Evolutionary conservation across 805 yeast species (phyloP).

Genomic region (Blastobotrys terrestris): DNA sequence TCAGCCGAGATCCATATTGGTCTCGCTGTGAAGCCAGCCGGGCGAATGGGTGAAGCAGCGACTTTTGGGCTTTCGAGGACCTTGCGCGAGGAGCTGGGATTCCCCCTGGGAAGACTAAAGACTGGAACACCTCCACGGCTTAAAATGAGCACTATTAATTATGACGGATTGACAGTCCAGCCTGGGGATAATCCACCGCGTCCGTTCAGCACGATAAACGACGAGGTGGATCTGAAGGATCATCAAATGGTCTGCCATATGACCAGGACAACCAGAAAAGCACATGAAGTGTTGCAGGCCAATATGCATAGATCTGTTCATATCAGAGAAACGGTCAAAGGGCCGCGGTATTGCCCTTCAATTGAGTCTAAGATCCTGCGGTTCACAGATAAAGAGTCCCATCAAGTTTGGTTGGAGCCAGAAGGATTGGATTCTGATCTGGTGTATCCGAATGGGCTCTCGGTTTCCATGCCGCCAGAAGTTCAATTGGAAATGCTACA

Average conservation of each 20-base stretch:
- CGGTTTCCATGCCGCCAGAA: conserved; percentile 94
- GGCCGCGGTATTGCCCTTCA: conserved; percentile 97
- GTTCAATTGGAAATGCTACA: conserved; percentile 70
- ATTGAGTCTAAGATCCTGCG: conserved; percentile 82
- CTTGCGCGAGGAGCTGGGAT: conserved; percentile 59
- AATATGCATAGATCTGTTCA: conserved; percentile 83
- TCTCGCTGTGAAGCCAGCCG: conserved; percentile 71
- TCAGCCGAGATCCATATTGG: conserved; percentile 96
- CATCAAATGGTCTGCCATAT: conserved; percentile 65
- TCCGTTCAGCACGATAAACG: conserved; percentile 85
- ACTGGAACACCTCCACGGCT: conserved; percentile 97
- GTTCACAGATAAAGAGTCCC: conserved; percentile 69
- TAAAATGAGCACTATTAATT: conserved; percentile 65
- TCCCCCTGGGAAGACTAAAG: conserved; percentile 79
- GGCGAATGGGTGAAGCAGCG: conserved; percentile 88
- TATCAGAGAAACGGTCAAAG: conserved; percentile 87
- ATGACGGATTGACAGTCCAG: conserved; percentile 55
- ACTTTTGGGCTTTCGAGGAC: conserved; percentile 85
- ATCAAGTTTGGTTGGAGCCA: conserved; percentile 92
- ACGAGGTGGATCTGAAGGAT: conserved; percentile 49
- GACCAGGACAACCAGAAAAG: conserved; percentile 67
- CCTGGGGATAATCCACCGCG: conserved; percentile 77
- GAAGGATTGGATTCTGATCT: conserved; percentile 84
- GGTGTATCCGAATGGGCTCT: conserved; percentile 95
- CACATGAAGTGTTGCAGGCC: conserved; percentile 62